phyloP scores from a whole-genome alignment of 805 yeast species.

The Barnettozyma pratensis region DNA sequence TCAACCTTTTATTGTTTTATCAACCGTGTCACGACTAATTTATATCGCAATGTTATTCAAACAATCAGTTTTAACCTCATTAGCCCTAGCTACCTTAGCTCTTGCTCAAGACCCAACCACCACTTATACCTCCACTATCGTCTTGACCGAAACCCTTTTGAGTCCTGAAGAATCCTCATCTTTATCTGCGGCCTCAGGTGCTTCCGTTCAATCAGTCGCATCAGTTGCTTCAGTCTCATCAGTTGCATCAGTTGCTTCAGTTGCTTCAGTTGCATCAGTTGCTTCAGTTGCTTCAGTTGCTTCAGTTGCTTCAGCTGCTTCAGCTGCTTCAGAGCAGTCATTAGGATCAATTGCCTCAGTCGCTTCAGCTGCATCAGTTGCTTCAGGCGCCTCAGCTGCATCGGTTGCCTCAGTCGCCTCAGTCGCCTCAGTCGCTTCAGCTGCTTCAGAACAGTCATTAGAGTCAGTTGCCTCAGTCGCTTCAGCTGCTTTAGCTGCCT shows the following conservation, averaged over 20 bases:
- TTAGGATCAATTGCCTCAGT: no score
- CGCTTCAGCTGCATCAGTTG: no score
- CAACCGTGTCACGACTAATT: background rate
- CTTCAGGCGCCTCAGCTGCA: conserved; percentile 18
- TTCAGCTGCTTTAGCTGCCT: conserved; percentile 20
- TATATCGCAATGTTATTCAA: conserved; percentile 19
- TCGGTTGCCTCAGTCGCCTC: no score
- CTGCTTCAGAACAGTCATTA: no score
- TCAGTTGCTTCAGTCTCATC: conserved; percentile 13
- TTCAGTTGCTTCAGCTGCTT: conserved; percentile 11
- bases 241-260: conserved; percentile 14
- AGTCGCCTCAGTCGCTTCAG: no score
- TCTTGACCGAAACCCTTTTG: conserved; percentile 27
- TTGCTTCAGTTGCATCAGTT: background rate
- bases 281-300: no score
- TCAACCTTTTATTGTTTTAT: background rate
- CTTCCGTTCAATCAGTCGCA: conserved; percentile 13
- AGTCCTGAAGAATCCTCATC: conserved; percentile 24
- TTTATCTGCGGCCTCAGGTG: conserved; percentile 11
- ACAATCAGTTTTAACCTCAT: conserved; percentile 25
- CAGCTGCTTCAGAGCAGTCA: conserved; percentile 15
- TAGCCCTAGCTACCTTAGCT: conserved; percentile 24
- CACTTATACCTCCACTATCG: conserved; percentile 35
- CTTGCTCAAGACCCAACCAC: conserved; percentile 24
- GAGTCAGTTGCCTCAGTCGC: conserved; percentile 18